Percentiles rank a stretch among this genome's conserved stretches.
phyloP scores from a whole-genome alignment of 75 land plant genomes.

The Picea glauca region DNA sequence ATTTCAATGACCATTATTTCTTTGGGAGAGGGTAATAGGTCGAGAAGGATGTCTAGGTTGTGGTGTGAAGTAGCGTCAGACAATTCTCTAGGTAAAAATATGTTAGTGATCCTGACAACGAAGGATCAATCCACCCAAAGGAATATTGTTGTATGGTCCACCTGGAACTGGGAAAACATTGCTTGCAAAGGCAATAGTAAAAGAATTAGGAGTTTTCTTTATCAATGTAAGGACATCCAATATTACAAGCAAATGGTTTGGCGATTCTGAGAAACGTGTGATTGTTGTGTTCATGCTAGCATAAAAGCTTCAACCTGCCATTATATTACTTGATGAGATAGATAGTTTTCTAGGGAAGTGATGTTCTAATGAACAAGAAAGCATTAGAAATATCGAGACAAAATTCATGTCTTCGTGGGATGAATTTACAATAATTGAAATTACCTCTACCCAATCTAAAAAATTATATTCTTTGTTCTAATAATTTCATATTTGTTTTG shows the following conservation, averaged over 20 bases:
- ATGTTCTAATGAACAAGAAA: not conserved
- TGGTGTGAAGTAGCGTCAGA: no score
- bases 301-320: constrained; percentile 34
- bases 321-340: not conserved
- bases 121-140: constrained; percentile 14
- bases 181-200: no score
- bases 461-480: no score
- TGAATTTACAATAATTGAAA: constrained; percentile 5
- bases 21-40: no score
- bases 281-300: constrained; percentile 33
- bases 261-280: constrained; percentile 37
- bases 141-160: not conserved
- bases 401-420: not conserved
- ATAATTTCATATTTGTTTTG: no score
- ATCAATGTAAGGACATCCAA: no score
- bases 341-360: constrained; percentile 40
- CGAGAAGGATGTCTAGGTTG: no score
- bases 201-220: no score
- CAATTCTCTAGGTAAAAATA: no score
- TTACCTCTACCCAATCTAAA: not conserved
- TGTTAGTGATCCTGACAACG: no score
- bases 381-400: not conserved
- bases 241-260: not conserved
- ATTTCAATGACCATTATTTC: no score
- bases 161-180: not conserved